A percentile compares a stretch with the other conserved stretches of the same genome.
These are phyloP conservation scores for Fabrea salina DNA, from an alignment of 169 alveolate species.

Conservation along the genomic window DNA sequence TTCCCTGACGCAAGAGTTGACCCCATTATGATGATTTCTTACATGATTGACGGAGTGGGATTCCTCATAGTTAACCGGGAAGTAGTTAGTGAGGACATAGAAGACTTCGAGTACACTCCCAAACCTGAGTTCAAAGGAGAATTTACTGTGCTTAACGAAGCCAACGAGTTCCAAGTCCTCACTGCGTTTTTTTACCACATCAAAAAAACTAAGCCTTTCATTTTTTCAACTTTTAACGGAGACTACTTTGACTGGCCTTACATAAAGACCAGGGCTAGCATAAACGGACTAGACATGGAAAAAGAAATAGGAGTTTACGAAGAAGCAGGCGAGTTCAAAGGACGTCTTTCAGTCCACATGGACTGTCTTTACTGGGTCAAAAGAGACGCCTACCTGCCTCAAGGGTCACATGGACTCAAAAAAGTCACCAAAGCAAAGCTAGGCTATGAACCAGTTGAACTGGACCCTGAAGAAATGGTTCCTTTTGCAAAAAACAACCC, in stretches of 20 bases:
- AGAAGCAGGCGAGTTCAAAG: slow-evolving; percentile 68
- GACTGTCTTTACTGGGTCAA: slow-evolving; percentile 99
- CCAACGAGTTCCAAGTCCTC: slow-evolving; percentile 63
- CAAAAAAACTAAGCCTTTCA: slow-evolving; percentile 75
- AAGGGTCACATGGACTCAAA: slow-evolving; percentile 92
- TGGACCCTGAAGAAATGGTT: slow-evolving; percentile 99
- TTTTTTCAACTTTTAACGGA: slow-evolving; percentile 97
- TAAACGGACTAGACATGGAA: slow-evolving; percentile 85
- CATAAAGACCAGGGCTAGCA: slow-evolving; percentile 90
- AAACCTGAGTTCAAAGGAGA: slow-evolving; percentile 91
- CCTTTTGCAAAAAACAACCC: slow-evolving; percentile 92
- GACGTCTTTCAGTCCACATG: slow-evolving; percentile 90
- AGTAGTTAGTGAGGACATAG: slow-evolving; percentile 91
- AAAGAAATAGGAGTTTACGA: slow-evolving; percentile 54
- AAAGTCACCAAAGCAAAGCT: slow-evolving; percentile 97
- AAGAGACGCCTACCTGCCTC: slow-evolving; percentile 98
- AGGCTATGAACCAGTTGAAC: slow-evolving; percentile 98
- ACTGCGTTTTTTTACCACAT: slow-evolving; percentile 57
- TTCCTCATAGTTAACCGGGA: slow-evolving; percentile 93
- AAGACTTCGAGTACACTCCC: slow-evolving; percentile 95
- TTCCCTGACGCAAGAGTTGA: slow-evolving; percentile 96
- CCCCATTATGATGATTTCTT: slow-evolving; percentile 90
- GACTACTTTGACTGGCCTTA: slow-evolving; percentile 98
- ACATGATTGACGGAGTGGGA: slow-evolving; percentile 96
- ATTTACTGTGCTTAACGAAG: slow-evolving; percentile 79